A percentile compares a stretch with the other conserved stretches of the same genome.
Conservation (phyloP, 2,329 filamentous ascomycete species). For the Orbilia blumenaviensis region DNA sequence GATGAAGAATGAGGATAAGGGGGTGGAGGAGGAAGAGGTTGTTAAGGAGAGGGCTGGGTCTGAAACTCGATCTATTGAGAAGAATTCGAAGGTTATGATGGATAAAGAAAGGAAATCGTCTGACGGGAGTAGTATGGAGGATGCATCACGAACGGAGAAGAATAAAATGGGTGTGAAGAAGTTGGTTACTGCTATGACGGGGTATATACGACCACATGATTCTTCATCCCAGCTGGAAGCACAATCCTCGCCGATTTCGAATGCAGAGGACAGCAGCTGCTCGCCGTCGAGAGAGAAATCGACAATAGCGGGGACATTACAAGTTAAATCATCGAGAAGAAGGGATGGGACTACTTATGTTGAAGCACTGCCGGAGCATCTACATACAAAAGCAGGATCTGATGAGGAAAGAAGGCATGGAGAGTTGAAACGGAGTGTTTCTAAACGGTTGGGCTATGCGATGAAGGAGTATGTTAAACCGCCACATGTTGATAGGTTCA, state of each 20-base stretch:
- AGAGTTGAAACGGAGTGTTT: constrained; percentile 32
- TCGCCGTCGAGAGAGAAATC: constrained; percentile 10
- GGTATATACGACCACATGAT: constrained; percentile 38
- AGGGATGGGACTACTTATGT: constrained; percentile 34
- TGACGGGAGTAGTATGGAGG: constrained; percentile 25
- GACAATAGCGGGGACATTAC: neutral
- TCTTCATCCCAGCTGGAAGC: neutral
- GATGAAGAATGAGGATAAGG: neutral
- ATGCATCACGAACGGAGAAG: constrained; percentile 26
- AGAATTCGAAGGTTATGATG: constrained; percentile 4
- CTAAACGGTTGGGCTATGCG: constrained; percentile 33
- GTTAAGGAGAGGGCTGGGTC: neutral
- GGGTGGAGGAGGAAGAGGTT: neutral
- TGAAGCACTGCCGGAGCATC: constrained; percentile 32
- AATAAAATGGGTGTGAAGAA: constrained; percentile 44
- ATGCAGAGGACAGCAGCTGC: too few relatives aligned
- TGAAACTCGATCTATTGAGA: neutral
- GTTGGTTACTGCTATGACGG: constrained; percentile 40
- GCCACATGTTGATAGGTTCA: constrained; percentile 45
- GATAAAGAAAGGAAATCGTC: constrained; percentile 20
- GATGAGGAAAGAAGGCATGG: constrained; percentile 21
- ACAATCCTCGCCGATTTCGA: constrained; percentile 1
- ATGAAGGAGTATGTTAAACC: constrained; percentile 50
- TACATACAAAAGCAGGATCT: constrained; percentile 20
- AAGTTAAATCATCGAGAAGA: constrained; percentile 22